Conservation (phyloP, 768 basidiomycete genomes). For the Tubosaeta sp. region DNA sequence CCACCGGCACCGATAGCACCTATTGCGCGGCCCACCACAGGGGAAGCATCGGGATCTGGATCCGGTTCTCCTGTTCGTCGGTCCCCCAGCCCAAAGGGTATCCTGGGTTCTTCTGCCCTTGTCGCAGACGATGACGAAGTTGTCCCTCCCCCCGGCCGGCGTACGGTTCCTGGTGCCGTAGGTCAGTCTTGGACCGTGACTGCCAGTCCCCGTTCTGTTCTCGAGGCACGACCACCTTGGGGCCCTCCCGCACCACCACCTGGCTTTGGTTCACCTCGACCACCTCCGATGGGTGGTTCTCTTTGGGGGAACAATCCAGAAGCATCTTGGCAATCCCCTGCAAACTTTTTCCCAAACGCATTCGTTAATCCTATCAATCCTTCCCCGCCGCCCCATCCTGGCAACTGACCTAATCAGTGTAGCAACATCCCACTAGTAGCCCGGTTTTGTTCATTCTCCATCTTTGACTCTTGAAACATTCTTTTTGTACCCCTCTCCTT, state of each 20-base stretch:
- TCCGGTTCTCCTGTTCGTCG: conserved; percentile 55
- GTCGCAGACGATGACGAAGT: conserved; percentile 81
- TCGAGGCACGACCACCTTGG: conserved; percentile 44
- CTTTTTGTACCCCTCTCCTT: not conserved
- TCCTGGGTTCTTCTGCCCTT: conserved; percentile 73
- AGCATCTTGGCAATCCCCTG: conserved; percentile 49
- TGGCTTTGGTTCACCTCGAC: conserved; percentile 33
- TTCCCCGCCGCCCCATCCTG: conserved; percentile 43
- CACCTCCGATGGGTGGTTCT: conserved; percentile 32
- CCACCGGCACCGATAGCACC: conserved; percentile 64
- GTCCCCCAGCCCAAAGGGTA: conserved; percentile 57
- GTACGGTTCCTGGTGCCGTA: conserved; percentile 37
- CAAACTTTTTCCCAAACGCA: conserved; percentile 43
- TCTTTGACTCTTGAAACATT: conserved; percentile 13
- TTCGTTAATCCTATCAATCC: conserved; percentile 47
- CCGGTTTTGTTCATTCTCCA: not conserved
- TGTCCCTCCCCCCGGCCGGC: conserved; percentile 47
- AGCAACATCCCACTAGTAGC: conserved; percentile 16
- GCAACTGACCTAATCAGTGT: conserved; percentile 30
- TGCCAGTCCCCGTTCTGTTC: conserved; percentile 42
- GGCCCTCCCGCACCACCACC: conserved; percentile 35
- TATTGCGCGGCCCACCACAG: conserved; percentile 47
- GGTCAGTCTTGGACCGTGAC: conserved; percentile 47
- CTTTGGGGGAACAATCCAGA: conserved; percentile 41
- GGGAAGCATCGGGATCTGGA: conserved; percentile 46